Percentiles rank a stretch among this genome's conserved stretches.
Evolutionary conservation across 2,329 filamentous ascomycete genomes (phyloP).

Genomic region (Phialemonium atrogriseum): DNA sequence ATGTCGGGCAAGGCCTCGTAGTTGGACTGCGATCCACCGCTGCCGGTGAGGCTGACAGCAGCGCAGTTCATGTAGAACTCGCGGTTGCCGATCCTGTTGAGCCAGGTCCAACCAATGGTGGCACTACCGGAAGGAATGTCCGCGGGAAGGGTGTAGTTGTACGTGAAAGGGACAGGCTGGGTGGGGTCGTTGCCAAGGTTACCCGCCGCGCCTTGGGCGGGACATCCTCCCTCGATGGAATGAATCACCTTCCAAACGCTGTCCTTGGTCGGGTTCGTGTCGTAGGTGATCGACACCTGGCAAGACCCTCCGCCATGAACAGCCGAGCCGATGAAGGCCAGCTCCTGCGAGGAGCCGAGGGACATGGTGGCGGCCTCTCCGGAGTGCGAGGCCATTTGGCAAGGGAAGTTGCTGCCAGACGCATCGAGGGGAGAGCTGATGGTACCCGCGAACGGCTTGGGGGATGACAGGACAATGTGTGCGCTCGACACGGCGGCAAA

Average conservation of each 20-base stretch:
- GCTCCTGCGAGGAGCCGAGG: slow-evolving; percentile 51
- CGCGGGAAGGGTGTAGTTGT: slow-evolving; percentile 63
- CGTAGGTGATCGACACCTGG: slow-evolving; percentile 79
- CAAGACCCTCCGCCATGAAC: slow-evolving; percentile 89
- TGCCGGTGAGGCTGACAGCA: slow-evolving; percentile 56
- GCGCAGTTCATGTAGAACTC: slow-evolving; percentile 99
- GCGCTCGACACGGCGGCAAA: slow-evolving; percentile 55
- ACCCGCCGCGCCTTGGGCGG: slow-evolving; percentile 45
- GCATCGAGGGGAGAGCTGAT: slow-evolving; percentile 57
- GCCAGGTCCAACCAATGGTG: slow-evolving; percentile 87
- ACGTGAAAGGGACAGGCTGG: slow-evolving; percentile 42
- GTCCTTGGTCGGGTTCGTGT: slow-evolving; percentile 55
- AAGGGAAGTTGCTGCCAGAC: slow-evolving; percentile 67
- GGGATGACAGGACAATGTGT: slow-evolving; percentile 68
- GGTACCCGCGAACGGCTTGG: slow-evolving; percentile 49
- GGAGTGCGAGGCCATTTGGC: slow-evolving; percentile 55
- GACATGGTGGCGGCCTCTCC: slow-evolving; percentile 49
- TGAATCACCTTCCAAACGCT: slow-evolving; percentile 84
- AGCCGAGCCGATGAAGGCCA: slow-evolving; percentile 63
- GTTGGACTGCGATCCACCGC: slow-evolving; percentile 38
- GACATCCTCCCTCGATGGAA: slow-evolving; percentile 80
- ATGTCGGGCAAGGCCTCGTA: slow-evolving; percentile 61
- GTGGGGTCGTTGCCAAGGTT: slow-evolving; percentile 46
- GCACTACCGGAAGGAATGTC: slow-evolving; percentile 69
- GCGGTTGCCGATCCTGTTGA: slow-evolving; percentile 85